Evolutionary conservation across 768 basidiomycete genomes (phyloP).

Genomic region (Calvatia gigantea): DNA sequence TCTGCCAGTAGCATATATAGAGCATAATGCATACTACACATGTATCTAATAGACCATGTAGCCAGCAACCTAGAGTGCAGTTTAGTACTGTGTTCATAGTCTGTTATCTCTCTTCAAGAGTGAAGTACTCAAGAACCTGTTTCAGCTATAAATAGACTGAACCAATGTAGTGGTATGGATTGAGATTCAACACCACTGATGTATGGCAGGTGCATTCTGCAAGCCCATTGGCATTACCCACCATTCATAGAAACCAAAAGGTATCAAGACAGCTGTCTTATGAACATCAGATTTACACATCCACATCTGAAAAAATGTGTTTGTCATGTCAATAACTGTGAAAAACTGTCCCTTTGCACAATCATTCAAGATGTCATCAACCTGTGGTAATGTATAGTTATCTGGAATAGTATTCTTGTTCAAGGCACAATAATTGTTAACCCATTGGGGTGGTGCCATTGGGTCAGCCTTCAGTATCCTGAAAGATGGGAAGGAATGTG

Average conservation of each 20-base stretch:
- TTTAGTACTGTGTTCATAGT: too few relatives aligned
- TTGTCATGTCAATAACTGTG: slow-evolving; percentile 17
- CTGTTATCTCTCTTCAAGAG: too few relatives aligned
- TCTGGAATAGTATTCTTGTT: slow-evolving; percentile 22
- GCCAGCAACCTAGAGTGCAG: too few relatives aligned
- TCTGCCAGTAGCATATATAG: too few relatives aligned
- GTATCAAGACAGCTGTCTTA: slow-evolving; percentile 33
- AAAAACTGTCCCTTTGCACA: slow-evolving; percentile 17
- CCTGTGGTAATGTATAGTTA: slow-evolving; percentile 18
- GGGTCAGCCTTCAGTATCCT: slow-evolving; percentile 31
- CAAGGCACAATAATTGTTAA: slow-evolving; percentile 28
- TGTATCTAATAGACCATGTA: too few relatives aligned
- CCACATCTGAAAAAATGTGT: slow-evolving; percentile 10
- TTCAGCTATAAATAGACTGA: too few relatives aligned
- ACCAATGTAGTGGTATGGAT: too few relatives aligned
- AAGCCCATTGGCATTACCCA: background rate
- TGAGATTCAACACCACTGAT: too few relatives aligned
- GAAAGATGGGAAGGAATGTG: slow-evolving; percentile 31
- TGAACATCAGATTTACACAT: slow-evolving; percentile 21
- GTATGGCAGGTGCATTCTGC: slow-evolving; percentile 22
- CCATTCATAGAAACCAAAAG: slow-evolving; percentile 27
- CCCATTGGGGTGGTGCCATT: slow-evolving; percentile 27
- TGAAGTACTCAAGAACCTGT: too few relatives aligned
- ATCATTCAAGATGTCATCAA: slow-evolving; percentile 22
- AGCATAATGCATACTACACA: too few relatives aligned